These are phyloP conservation scores for Tulasnella sp. DNA, from an alignment of 768 basidiomycete species.

Conservation along the genomic window DNA sequence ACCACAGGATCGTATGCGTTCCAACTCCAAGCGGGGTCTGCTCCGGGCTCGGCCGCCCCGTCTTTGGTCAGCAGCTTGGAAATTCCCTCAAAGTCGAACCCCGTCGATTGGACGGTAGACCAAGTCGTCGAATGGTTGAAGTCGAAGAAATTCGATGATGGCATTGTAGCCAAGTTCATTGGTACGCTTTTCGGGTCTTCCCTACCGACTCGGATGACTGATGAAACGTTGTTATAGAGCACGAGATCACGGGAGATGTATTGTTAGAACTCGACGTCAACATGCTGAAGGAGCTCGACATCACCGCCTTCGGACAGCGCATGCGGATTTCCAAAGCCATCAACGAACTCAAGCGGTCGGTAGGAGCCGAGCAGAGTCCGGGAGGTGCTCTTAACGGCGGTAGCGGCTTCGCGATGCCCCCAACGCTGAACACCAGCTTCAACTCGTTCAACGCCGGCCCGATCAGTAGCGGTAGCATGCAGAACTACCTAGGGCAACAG, in stretches of 20 bases:
- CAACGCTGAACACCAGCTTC: not conserved
- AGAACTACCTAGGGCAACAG: slow-evolving; percentile 7
- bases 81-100: slow-evolving; percentile 38
- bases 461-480: slow-evolving; percentile 13
- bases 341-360: slow-evolving; percentile 70
- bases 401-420: not conserved
- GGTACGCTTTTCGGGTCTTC: slow-evolving; percentile 47
- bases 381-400: not conserved
- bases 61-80: slow-evolving; percentile 12
- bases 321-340: slow-evolving; percentile 92
- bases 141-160: slow-evolving; percentile 76
- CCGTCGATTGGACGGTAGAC: slow-evolving; percentile 79
- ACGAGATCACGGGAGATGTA: slow-evolving; percentile 98
- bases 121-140: slow-evolving; percentile 89
- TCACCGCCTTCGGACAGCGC: slow-evolving; percentile 90
- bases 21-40: not conserved
- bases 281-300: slow-evolving; percentile 86
- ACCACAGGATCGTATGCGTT: no score
- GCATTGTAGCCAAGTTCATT: slow-evolving; percentile 78
- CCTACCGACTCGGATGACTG: not conserved
- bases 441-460: slow-evolving; percentile 4
- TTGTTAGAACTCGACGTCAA: slow-evolving; percentile 89
- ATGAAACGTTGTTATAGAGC: slow-evolving; percentile 54
- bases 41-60: not conserved
- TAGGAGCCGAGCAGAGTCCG: slow-evolving; percentile 46